These are phyloP conservation scores for Backusella macrospora DNA, from an alignment of 192 early-diverging fungal genomes.

Conservation along the genomic window DNA sequence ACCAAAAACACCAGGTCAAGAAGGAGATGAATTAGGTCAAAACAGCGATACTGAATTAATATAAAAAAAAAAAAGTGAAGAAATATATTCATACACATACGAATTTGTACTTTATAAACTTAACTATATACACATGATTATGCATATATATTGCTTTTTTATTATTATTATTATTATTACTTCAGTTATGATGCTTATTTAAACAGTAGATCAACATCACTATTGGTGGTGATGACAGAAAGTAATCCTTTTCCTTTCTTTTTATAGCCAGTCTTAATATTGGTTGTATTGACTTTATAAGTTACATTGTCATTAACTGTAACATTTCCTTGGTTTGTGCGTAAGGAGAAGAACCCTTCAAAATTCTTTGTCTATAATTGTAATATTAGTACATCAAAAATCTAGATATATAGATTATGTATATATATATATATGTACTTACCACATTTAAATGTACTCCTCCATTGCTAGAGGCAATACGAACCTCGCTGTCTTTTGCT, in stretches of 20 bases:
- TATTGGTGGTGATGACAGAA: slow-evolving; percentile 2
- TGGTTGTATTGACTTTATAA: slow-evolving; percentile 7
- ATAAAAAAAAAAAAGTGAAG: background rate
- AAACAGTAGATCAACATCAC: background rate
- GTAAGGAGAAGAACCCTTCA: background rate
- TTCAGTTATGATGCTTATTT: background rate
- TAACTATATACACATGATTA: background rate
- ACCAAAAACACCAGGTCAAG: slow-evolving; percentile 15
- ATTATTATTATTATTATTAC: background rate
- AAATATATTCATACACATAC: background rate
- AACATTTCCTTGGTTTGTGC: background rate
- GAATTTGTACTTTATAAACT: slow-evolving; percentile 7
- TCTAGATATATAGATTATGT: too few relatives aligned
- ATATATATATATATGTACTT: background rate
- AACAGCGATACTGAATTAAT: background rate
- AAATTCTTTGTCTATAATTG: slow-evolving; percentile 6
- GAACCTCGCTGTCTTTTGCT: background rate
- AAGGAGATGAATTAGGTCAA: background rate
- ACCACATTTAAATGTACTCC: slow-evolving; percentile 2
- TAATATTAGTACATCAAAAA: background rate
- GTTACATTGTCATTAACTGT: background rate
- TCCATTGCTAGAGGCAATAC: background rate
- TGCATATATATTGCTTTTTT: background rate
- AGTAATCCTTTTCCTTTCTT: slow-evolving; percentile 1
- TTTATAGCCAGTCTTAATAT: slow-evolving; percentile 5